A percentile compares a stretch with the other conserved stretches of the same genome.
These are phyloP conservation scores for Paraphaeosphaeria minitans DNA, from an alignment of 2,329 filamentous ascomycete genomes.

Conservation along the genomic window DNA sequence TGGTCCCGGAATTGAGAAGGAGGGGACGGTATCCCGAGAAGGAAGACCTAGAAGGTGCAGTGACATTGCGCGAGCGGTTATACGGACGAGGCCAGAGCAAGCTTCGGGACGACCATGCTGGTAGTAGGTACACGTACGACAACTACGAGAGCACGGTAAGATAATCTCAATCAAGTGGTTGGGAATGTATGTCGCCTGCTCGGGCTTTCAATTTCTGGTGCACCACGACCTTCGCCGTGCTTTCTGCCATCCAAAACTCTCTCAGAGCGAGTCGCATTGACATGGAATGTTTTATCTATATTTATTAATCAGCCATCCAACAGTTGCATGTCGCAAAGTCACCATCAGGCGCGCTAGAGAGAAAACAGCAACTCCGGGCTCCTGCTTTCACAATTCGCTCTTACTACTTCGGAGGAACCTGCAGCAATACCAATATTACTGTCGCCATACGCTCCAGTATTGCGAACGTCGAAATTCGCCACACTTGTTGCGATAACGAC, in stretches of 20 bases:
- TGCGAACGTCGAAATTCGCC: background rate
- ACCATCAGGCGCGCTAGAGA: too few relatives aligned
- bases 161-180: background rate
- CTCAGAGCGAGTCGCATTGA: background rate
- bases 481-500: background rate
- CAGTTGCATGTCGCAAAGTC: too few relatives aligned
- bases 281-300: too few relatives aligned
- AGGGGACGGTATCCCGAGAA: conserved; percentile 13
- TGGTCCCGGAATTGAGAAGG: conserved; percentile 20
- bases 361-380: background rate
- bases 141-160: conserved; percentile 19
- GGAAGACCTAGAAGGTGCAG: conserved; percentile 13
- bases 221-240: background rate
- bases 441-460: background rate
- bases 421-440: background rate
- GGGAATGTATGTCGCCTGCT: background rate
- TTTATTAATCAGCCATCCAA: too few relatives aligned
- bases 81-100: conserved; percentile 20
- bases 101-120: conserved; percentile 20
- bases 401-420: background rate
- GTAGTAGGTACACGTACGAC: conserved; percentile 21
- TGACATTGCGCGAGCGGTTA: conserved; percentile 22
- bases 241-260: background rate
- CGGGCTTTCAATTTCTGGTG: background rate
- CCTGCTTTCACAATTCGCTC: background rate